phyloP scores from a whole-genome alignment of 805 yeast species.

The Candida sonorensis region DNA sequence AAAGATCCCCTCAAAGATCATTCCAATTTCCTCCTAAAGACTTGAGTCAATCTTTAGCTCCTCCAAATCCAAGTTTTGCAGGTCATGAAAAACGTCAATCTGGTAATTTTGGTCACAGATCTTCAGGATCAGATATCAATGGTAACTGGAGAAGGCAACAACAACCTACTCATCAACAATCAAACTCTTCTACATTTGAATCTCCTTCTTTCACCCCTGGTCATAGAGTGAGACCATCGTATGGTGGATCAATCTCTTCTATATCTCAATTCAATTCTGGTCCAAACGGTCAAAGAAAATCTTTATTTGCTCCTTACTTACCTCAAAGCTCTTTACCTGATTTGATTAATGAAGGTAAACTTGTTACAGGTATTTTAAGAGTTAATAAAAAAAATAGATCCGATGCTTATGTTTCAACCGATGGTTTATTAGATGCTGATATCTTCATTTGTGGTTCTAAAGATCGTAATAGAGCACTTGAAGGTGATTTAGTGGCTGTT shows the following conservation, averaged over 20 bases:
- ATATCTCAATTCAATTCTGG: slow-evolving; percentile 29
- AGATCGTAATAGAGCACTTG: slow-evolving; percentile 95
- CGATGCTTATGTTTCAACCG: slow-evolving; percentile 97
- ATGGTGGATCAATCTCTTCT: slow-evolving; percentile 56
- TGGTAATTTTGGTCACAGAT: slow-evolving; percentile 32
- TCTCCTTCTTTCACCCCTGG: slow-evolving; percentile 57
- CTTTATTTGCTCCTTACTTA: slow-evolving; percentile 91
- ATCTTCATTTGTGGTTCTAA: slow-evolving; percentile 97
- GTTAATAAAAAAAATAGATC: slow-evolving; percentile 95
- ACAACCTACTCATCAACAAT: slow-evolving; percentile 17
- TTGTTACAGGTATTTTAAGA: slow-evolving; percentile 87
- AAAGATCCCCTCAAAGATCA: slow-evolving; percentile 38
- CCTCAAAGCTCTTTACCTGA: slow-evolving; percentile 93
- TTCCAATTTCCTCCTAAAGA: slow-evolving; percentile 63
- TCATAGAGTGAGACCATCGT: slow-evolving; percentile 70
- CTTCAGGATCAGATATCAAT: slow-evolving; percentile 40
- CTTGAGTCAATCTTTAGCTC: slow-evolving; percentile 29
- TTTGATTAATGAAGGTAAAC: slow-evolving; percentile 78
- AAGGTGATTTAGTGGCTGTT: slow-evolving; percentile 94
- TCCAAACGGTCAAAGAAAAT: slow-evolving; percentile 49
- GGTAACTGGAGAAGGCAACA: slow-evolving; percentile 64
- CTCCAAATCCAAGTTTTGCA: slow-evolving; percentile 48
- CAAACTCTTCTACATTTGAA: slow-evolving; percentile 14
- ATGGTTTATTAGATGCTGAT: slow-evolving; percentile 92
- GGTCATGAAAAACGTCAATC: slow-evolving; percentile 37